Conservation (phyloP, 225 moss, liverwort and hornwort species). For the Sphagnum contortum region DNA sequence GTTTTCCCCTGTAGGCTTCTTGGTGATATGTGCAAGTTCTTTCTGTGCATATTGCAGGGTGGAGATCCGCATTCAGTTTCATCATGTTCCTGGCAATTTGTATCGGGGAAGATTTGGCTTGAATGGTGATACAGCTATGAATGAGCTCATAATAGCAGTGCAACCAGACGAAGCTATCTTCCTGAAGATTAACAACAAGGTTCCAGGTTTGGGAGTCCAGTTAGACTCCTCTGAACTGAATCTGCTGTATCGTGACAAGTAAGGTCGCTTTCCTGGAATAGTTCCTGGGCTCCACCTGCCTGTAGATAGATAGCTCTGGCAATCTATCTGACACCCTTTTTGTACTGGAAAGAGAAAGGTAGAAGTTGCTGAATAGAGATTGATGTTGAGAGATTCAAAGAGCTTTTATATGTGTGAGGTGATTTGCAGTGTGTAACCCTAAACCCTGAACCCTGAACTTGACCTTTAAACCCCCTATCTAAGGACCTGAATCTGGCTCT, state of each 20-base stretch:
- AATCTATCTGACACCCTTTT: neutral
- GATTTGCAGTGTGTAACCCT: no score
- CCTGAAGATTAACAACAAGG: conserved; percentile 92
- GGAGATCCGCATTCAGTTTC: conserved; percentile 91
- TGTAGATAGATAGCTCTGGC: no score
- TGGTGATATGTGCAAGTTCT: no score
- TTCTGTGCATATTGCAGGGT: conserved; percentile 29
- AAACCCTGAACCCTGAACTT: no score
- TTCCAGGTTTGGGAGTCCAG: conserved; percentile 70
- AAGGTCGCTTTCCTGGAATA: conserved; percentile 7
- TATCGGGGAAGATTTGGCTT: conserved; percentile 66
- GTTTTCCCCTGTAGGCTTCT: no score
- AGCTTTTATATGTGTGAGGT: no score
- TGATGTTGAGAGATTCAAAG: no score
- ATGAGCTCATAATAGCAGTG: conserved; percentile 77
- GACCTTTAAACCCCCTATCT: no score
- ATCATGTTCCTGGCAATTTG: conserved; percentile 71
- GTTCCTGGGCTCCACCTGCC: no score
- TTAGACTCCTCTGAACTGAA: conserved; percentile 83
- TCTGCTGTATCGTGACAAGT: conserved; percentile 71
- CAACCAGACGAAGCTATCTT: conserved; percentile 79
- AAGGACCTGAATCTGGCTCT: no score
- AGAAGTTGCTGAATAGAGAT: neutral
- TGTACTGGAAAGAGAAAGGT: neutral
- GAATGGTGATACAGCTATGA: conserved; percentile 51